A percentile compares a stretch with the other conserved stretches of the same genome.
These are phyloP conservation scores for Leccinellum rugosiceps DNA, from an alignment of 768 basidiomycete species.

Conservation along the genomic window DNA sequence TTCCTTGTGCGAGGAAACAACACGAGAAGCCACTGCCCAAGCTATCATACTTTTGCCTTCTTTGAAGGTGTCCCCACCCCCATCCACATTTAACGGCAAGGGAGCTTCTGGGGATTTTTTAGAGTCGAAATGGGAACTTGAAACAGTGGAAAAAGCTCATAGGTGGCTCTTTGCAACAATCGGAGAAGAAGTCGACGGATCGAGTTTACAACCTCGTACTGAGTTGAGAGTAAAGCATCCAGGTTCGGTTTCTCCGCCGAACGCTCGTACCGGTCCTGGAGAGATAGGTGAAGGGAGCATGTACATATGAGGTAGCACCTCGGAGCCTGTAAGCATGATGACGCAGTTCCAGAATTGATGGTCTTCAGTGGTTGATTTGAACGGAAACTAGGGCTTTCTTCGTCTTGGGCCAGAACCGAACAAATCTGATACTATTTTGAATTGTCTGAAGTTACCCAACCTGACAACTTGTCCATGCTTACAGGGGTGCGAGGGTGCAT, in stretches of 20 bases:
- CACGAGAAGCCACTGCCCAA: neutral
- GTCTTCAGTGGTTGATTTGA: neutral
- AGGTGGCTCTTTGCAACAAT: slow-evolving; percentile 35
- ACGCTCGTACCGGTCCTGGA: slow-evolving; percentile 11
- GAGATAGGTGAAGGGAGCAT: slow-evolving; percentile 49
- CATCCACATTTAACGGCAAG: slow-evolving; percentile 36
- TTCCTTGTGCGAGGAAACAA: neutral
- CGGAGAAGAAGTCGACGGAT: slow-evolving; percentile 17
- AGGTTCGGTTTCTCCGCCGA: neutral
- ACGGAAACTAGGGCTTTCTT: neutral
- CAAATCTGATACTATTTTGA: neutral
- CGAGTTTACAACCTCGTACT: slow-evolving; percentile 4
- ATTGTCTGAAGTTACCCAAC: neutral
- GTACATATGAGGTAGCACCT: slow-evolving; percentile 40
- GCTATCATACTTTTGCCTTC: slow-evolving; percentile 47
- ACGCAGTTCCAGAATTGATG: neutral
- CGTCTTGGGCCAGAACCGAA: neutral
- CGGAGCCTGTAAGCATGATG: neutral
- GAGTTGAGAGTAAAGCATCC: slow-evolving; percentile 12
- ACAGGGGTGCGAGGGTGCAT: neutral
- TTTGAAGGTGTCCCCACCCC: slow-evolving; percentile 40
- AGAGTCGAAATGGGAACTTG: slow-evolving; percentile 29
- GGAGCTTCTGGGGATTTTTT: slow-evolving; percentile 23
- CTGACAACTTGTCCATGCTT: neutral
- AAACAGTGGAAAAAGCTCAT: slow-evolving; percentile 35